These are phyloP conservation scores for Excoecaria agallocha DNA, from an alignment of 345 rosid genomes.

Conservation along the genomic window DNA sequence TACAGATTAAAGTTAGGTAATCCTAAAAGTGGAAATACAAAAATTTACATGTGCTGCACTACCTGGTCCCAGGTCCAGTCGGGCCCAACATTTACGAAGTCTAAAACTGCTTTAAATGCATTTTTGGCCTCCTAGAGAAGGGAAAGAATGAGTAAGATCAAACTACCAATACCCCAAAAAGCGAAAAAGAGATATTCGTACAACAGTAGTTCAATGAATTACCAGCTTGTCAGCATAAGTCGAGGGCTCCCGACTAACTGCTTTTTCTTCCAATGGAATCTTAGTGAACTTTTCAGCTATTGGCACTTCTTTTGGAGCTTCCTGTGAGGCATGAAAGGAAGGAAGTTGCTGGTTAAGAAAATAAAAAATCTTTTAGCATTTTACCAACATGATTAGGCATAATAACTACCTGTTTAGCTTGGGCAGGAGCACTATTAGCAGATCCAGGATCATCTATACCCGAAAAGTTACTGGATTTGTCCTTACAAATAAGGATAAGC, in stretches of 20 bases:
- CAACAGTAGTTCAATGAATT: constrained; percentile 7
- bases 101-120: constrained; percentile 82
- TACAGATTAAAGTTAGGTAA: no score
- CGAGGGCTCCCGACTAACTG: no score
- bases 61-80: no score
- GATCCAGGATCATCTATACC: constrained; percentile 33
- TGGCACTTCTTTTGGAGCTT: no score
- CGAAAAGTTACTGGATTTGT: constrained; percentile 22
- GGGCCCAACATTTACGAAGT: constrained; percentile 72
- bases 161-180: constrained; percentile 17
- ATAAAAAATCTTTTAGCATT: constrained; percentile 10
- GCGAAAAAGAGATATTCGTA: constrained; percentile 9
- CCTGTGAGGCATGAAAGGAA: constrained; percentile 35
- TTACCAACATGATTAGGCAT: background rate
- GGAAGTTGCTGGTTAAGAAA: constrained; percentile 14
- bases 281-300: no score
- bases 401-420: constrained; percentile 37
- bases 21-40: no score
- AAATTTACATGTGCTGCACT: no score
- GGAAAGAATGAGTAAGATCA: constrained; percentile 10
- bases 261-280: no score
- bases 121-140: constrained; percentile 64
- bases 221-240: no score
- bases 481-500: no score
- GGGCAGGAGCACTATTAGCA: constrained; percentile 32